Conservation (phyloP, 2,329 filamentous ascomycete genomes). For the Claviceps purpurea region DNA sequence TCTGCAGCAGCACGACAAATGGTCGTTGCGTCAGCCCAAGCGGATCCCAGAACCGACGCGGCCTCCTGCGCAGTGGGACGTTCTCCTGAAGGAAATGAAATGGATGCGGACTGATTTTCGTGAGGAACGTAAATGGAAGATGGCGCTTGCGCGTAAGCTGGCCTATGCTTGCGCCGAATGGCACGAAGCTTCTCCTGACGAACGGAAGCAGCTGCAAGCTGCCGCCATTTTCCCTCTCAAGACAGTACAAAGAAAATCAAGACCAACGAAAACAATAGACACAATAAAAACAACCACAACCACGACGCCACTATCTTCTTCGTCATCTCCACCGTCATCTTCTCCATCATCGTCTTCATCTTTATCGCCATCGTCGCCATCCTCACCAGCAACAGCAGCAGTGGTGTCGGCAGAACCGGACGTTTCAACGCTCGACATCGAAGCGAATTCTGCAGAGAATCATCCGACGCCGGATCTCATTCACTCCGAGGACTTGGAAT, state of each 20-base stretch:
- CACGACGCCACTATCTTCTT: too few relatives aligned
- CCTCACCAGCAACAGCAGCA: conserved; percentile 7
- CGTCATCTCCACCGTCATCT: too few relatives aligned
- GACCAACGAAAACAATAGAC: too few relatives aligned
- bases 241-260: conserved; percentile 5
- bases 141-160: conserved; percentile 62
- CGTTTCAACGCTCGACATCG: conserved; percentile 22
- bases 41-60: conserved; percentile 69
- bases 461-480: conserved; percentile 56
- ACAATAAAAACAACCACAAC: too few relatives aligned
- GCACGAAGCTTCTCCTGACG: conserved; percentile 49
- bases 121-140: conserved; percentile 91
- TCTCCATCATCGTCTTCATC: too few relatives aligned
- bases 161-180: conserved; percentile 78
- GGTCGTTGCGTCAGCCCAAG: conserved; percentile 83
- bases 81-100: conserved; percentile 80
- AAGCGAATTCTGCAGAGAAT: conserved; percentile 21
- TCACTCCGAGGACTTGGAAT: conserved; percentile 48
- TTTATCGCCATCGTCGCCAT: conserved; percentile 2
- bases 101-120: conserved; percentile 97
- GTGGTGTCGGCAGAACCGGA: conserved; percentile 6
- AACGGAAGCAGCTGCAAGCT: conserved; percentile 56
- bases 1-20: conserved; percentile 79
- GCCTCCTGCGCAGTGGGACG: conserved; percentile 69
- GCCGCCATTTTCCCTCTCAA: conserved; percentile 36